Evolutionary conservation across 306 rosid genomes (phyloP), one percentile per base, ranked within the genome.

Genomic region (Ammopiptanthus mongolicus): DNA sequence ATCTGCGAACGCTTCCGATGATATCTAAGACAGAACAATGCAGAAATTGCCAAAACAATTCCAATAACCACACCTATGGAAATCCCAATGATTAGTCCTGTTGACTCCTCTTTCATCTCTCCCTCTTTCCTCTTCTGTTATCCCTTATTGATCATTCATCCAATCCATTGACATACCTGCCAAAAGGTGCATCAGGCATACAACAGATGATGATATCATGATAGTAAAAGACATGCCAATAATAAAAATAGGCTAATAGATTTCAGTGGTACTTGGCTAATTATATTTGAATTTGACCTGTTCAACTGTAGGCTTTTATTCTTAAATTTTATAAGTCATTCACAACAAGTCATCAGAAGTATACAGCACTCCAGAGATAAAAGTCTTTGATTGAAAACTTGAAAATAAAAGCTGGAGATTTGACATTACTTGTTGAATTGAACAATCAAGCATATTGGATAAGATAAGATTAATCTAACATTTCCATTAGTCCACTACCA

Each of bases 61-160:
- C 99, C 99, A 75, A 96, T 90, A 75, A 96, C 98, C 18, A 96
- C 93, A 22, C 99, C 99, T 21, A 90, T 89, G 5, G 98, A 92
- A 80, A 92, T 87, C 79, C 99, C 99, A 69, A 96, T 88, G 17
- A 96, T 92, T 80, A 96, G 82, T 68, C 97, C 99, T 18, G 77
- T 83, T 36, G 99, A 87, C 79, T 92, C 97, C 62, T 61, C 98
- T 82, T 82, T 89, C 99, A 92, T 95, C 90, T 88, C 78, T 81
- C 8, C 75, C 69, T 57, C 74, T 69, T 60, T 17, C 23, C 46
- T 41, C 69, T 74, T 71, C 64, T 61, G 46, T 65, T 80, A 82
- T 60, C 72, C 69, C 73, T 84, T 80, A 73, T 50, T 85, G 74
- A 62, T 86, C 36, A 76, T 85, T 87, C 41, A 76, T 85, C 82